Conservation (phyloP, 2,329 filamentous ascomycete species). For the Fusarium aywerte region DNA sequence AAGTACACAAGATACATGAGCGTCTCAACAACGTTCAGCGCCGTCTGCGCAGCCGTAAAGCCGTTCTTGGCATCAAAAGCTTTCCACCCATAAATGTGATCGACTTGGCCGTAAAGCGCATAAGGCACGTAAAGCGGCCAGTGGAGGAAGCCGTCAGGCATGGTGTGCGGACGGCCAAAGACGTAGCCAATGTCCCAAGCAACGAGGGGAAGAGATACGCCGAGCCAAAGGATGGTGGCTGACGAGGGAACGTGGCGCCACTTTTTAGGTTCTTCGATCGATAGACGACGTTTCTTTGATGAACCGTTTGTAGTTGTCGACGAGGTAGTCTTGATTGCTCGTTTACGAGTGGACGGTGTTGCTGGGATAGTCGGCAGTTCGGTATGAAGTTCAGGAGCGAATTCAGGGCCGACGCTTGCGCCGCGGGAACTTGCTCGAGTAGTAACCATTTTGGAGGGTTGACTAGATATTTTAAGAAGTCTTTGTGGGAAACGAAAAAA, state of each 20-base stretch:
- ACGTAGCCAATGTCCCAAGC: slow-evolving; percentile 85
- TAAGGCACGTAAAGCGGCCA: slow-evolving; percentile 81
- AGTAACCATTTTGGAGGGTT: slow-evolving; percentile 50
- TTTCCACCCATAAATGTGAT: slow-evolving; percentile 84
- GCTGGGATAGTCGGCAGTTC: slow-evolving; percentile 16
- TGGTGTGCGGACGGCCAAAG: slow-evolving; percentile 80
- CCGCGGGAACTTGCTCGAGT: slow-evolving; percentile 53
- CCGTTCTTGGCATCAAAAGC: slow-evolving; percentile 74
- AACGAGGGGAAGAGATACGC: slow-evolving; percentile 79
- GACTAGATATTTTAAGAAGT: background rate
- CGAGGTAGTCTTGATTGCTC: slow-evolving; percentile 20
- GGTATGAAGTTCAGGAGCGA: slow-evolving; percentile 9
- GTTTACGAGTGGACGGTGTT: slow-evolving; percentile 33
- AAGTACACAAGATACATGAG: slow-evolving; percentile 70
- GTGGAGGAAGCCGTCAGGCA: slow-evolving; percentile 80
- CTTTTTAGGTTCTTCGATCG: background rate
- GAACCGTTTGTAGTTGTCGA: slow-evolving; percentile 9
- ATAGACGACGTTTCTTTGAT: slow-evolving; percentile 26
- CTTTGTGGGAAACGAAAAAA: background rate
- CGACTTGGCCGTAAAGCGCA: slow-evolving; percentile 80
- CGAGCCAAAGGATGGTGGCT: slow-evolving; percentile 73
- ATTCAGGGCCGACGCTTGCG: slow-evolving; percentile 44
- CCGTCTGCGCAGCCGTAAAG: slow-evolving; percentile 80
- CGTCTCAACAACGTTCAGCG: slow-evolving; percentile 76
- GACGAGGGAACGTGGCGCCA: slow-evolving; percentile 61